These are phyloP conservation scores for Pestalotiopsis sp. DNA, from an alignment of 2,329 filamentous ascomycete species.

Conservation along the genomic window DNA sequence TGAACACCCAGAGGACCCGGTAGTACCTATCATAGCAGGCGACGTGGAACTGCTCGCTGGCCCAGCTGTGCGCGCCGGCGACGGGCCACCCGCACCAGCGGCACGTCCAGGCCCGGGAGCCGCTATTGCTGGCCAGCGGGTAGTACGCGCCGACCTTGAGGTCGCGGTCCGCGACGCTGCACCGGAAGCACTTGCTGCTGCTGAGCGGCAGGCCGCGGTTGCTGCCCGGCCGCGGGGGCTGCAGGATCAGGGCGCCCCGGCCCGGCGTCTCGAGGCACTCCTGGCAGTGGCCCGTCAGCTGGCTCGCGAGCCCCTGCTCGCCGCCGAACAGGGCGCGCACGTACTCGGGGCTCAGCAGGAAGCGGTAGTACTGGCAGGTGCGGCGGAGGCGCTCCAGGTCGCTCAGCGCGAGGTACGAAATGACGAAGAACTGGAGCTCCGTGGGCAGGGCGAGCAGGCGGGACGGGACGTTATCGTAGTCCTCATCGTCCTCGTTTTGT, in stretches of 20 bases:
- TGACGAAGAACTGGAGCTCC: slow-evolving; percentile 44
- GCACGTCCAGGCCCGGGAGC: slow-evolving; percentile 38
- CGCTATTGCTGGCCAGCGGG: slow-evolving; percentile 32
- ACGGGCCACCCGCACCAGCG: slow-evolving; percentile 48
- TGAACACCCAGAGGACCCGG: slow-evolving; percentile 38
- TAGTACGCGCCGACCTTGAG: slow-evolving; percentile 40
- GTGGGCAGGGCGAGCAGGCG: slow-evolving; percentile 39
- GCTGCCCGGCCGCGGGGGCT: slow-evolving; percentile 28
- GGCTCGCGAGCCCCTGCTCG: slow-evolving; percentile 26
- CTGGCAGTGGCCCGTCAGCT: slow-evolving; percentile 42
- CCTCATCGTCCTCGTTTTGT: not conserved
- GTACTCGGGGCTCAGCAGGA: slow-evolving; percentile 35
- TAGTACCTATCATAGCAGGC: slow-evolving; percentile 42
- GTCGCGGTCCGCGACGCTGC: slow-evolving; percentile 36
- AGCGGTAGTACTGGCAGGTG: slow-evolving; percentile 40
- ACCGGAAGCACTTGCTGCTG: slow-evolving; percentile 42
- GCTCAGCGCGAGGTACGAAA: slow-evolving; percentile 43
- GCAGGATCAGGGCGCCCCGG: slow-evolving; percentile 35
- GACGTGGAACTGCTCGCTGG: slow-evolving; percentile 42
- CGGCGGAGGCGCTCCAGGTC: slow-evolving; percentile 45
- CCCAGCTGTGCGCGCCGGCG: slow-evolving; percentile 28
- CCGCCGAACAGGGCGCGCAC: slow-evolving; percentile 39
- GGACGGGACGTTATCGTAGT: slow-evolving; percentile 1
- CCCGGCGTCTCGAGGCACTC: slow-evolving; percentile 37
- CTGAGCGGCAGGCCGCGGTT: slow-evolving; percentile 21